phyloP scores from a whole-genome alignment of 164 flowering plant species.

The Taxillus chinensis region DNA sequence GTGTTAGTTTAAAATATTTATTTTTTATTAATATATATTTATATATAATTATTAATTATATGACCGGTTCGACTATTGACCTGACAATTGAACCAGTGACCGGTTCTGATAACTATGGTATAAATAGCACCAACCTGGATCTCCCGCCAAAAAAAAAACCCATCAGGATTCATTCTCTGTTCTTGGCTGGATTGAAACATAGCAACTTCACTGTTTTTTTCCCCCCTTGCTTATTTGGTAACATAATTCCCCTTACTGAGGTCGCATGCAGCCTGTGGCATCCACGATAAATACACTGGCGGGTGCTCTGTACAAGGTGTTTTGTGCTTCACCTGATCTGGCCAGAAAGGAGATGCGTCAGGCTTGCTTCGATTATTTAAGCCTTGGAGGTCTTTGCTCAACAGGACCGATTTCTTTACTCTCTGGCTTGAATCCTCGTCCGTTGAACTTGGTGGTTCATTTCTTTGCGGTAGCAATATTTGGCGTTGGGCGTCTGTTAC shows the following conservation, averaged over 20 bases:
- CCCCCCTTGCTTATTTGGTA: background rate
- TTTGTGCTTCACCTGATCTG: slow-evolving; percentile 78
- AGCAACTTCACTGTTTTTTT: too few species aligned
- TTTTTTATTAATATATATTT: too few species aligned
- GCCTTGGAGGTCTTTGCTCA: slow-evolving; percentile 70
- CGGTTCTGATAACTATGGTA: too few species aligned
- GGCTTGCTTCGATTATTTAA: slow-evolving; percentile 83
- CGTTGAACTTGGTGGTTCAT: slow-evolving; percentile 75
- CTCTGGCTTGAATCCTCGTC: slow-evolving; percentile 86
- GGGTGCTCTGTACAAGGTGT: slow-evolving; percentile 69
- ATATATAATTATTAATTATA: too few species aligned
- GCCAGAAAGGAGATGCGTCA: slow-evolving; percentile 90
- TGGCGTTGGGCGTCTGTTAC: slow-evolving; percentile 74
- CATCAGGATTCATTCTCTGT: too few species aligned
- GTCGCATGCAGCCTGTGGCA: slow-evolving; percentile 59
- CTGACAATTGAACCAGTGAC: too few species aligned
- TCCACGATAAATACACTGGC: slow-evolving; percentile 81
- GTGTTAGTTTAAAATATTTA: too few species aligned
- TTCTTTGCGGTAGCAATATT: slow-evolving; percentile 91
- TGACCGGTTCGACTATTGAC: too few species aligned
- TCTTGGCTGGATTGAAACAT: too few species aligned
- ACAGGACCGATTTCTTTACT: slow-evolving; percentile 73
- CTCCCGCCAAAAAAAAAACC: too few species aligned
- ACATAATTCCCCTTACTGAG: background rate
- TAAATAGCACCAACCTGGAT: too few species aligned